These are phyloP conservation scores for Cucurbita pepo DNA, from an alignment of 306 rosid species.

Conservation along the genomic window DNA sequence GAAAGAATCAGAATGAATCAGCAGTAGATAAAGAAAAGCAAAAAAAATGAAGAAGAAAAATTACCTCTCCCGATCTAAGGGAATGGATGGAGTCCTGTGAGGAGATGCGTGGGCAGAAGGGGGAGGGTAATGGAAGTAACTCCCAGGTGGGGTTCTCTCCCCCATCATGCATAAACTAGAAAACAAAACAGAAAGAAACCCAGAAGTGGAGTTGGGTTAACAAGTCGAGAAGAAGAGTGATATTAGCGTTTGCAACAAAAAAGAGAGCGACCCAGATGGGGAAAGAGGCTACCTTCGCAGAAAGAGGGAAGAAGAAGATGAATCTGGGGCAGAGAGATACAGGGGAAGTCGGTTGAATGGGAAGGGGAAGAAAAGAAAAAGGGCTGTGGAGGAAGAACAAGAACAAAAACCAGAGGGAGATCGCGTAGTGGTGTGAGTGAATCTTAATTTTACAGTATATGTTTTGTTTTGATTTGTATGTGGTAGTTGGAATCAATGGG, in stretches of 20 bases:
- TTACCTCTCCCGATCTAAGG: constrained; percentile 73
- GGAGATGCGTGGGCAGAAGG: constrained; percentile 66
- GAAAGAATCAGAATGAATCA: neutral
- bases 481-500: neutral
- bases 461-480: neutral
- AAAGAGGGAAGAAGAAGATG: neutral
- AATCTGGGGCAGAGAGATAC: neutral
- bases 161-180: constrained; percentile 36
- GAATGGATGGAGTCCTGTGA: constrained; percentile 39
- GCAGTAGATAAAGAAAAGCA: neutral
- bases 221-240: neutral
- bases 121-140: constrained; percentile 89
- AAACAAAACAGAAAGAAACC: neutral
- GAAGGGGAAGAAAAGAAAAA: neutral
- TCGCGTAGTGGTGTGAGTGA: neutral
- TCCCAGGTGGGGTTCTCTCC: constrained; percentile 72
- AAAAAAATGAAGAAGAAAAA: neutral
- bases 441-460: neutral
- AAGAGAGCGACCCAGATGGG: neutral
- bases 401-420: neutral
- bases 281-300: neutral
- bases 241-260: neutral
- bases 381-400: neutral
- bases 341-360: neutral
- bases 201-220: neutral